Evolutionary conservation across 202 grass and related monocot species (phyloP), one percentile per base, ranked within the genome.

Genomic region (Schoenoplectus triqueter): DNA sequence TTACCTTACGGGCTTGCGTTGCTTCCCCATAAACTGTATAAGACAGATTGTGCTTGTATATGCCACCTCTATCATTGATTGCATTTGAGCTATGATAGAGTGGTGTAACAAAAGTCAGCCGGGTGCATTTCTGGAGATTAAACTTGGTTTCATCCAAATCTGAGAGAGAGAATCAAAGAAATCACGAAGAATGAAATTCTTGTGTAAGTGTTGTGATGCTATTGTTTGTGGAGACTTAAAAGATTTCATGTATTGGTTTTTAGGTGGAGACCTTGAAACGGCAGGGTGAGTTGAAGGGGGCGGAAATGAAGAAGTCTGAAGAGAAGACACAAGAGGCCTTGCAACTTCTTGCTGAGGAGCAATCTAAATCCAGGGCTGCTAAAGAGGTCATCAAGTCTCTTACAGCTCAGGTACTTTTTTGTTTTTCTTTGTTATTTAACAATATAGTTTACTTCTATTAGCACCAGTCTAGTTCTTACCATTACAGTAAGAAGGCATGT

Each of bases 331-430:
- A 86, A 84, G 88, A 99, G 57, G 93, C 96, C 5, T 79, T 78
- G 75, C 82, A 81, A 80, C 86, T 96, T 84, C 90, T 87, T 70
- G 67, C 90, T 7, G 93, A 96, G 82, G 96, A 96, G 78, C 90
- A 84, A 70, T 88, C 91, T 49, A 99, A 94, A 88, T 91, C 92
- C 0, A 92, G 90, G 84, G 89, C 91, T 55, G 90, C 96, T 45
- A 99, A 99, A 69, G 96, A 99, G 67, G 96, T 91, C 11, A 99
- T 99, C 88, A 99, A 99, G 87, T 90, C 96, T 48, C 78, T 99
- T 42, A 99, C 93, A 56, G 87, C 91, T 48, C 91, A 99, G 96
- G 96, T 96, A 88, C 10, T 63, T 41, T 0, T 62, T 40, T 80
- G 76, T 10, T 10, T 15, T 74, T 82, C 3, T 54, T 70, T 14